phyloP scores from a whole-genome alignment of 2,329 filamentous ascomycete species.

The Epichloe brachyelytri region DNA sequence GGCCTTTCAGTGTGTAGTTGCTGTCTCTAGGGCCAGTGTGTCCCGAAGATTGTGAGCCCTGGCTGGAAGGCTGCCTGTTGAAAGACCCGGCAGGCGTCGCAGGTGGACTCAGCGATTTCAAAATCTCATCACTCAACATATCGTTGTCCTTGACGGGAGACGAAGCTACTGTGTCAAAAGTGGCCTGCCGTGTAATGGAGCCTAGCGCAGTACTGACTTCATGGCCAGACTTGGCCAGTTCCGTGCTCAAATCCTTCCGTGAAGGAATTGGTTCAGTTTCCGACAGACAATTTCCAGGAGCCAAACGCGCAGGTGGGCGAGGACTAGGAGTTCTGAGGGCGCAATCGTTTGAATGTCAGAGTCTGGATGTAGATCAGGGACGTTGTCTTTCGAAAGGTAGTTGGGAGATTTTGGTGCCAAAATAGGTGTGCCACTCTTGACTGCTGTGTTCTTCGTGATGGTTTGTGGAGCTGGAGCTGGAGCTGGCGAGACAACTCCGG shows the following conservation, averaged over 20 bases:
- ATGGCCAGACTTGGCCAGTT: constrained; percentile 6
- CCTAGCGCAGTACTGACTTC: constrained; percentile 19
- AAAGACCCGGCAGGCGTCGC: constrained; percentile 12
- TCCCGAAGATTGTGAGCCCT: constrained; percentile 10
- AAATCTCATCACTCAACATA: constrained; percentile 59
- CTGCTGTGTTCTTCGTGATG: neutral
- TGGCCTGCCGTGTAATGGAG: constrained; percentile 28
- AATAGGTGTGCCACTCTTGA: neutral
- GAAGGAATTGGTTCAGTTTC: constrained; percentile 22
- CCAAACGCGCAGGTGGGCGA: constrained; percentile 1
- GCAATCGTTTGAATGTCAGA: constrained; percentile 12
- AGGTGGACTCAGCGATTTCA: constrained; percentile 50
- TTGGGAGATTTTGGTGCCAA: neutral
- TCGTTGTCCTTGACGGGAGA: constrained; percentile 57
- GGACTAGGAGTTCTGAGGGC: constrained; percentile 24
- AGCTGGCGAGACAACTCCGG: neutral
- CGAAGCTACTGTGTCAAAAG: constrained; percentile 35
- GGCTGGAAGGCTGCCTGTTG: constrained; percentile 7
- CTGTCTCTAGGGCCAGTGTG: constrained; percentile 34
- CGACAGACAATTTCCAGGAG: neutral
- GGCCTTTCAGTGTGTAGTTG: constrained; percentile 50
- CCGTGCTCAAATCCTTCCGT: constrained; percentile 15
- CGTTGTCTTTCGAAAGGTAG: neutral
- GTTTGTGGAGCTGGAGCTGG: neutral
- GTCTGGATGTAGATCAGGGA: constrained; percentile 5